These are phyloP conservation scores for Solanum chacoense DNA, from an alignment of 305 asterid species.

Conservation along the genomic window DNA sequence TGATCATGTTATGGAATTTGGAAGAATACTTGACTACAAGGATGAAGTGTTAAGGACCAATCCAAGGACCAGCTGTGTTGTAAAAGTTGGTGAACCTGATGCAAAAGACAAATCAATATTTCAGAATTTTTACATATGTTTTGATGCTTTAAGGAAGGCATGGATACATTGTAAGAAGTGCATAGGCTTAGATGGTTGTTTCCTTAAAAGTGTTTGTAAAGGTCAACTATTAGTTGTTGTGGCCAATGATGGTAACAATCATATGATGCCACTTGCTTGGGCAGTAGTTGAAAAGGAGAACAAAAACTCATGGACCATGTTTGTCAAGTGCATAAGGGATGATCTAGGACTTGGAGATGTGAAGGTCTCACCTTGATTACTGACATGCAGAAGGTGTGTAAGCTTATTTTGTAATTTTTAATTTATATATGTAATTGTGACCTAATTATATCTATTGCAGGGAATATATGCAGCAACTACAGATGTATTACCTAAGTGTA, in stretches of 20 bases:
- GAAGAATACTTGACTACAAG: neutral
- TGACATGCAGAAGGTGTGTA: neutral
- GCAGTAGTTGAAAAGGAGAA: neutral
- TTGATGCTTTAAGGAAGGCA: too few species aligned
- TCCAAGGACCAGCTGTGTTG: neutral
- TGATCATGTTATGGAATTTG: neutral
- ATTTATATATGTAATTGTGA: neutral
- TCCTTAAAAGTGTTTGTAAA: neutral
- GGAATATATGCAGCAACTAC: neutral
- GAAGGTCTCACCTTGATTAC: neutral
- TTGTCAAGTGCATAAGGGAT: neutral
- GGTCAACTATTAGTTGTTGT: neutral
- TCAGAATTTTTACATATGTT: neutral
- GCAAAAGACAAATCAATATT: neutral
- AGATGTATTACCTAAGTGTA: neutral
- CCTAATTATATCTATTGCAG: neutral
- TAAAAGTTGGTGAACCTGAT: neutral
- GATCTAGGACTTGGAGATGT: neutral
- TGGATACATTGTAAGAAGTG: neutral
- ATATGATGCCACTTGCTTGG: neutral
- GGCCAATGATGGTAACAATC: neutral
- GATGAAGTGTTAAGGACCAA: neutral
- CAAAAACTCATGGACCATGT: neutral
- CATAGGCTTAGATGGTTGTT: neutral
- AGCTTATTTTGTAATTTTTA: neutral